Base-by-base conservation (phyloP, 1,139 yeast genomes). In the Candida glucosophila region DNA sequence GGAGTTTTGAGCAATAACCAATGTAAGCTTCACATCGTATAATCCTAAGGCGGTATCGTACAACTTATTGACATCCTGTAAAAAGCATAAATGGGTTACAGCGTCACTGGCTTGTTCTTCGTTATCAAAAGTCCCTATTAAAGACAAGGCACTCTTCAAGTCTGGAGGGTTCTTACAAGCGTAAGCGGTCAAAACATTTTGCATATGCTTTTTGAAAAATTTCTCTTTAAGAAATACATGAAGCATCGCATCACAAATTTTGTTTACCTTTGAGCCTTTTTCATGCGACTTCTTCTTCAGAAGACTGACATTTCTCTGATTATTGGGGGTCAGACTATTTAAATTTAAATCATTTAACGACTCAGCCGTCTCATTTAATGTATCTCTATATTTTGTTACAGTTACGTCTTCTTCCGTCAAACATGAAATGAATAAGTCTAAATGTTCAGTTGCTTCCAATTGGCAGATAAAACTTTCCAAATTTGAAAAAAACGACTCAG, bases 81-180 rank as follows among this genome's bases (percentile, higher is more conserved):
- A 60, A 63, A 88, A 90, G 41, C 96, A 85, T 31, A 90, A 58
- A 46, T 90, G 96, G 20, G 82, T 76, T 18, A 88, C 74, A 3
- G 77, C 56, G 27, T 69, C 67, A 37, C 78, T 86, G 18, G 68
- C 71, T 36, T 71, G 70, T 22, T 67, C 70, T 22, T 60, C 50
- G 19, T 49, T 47, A 6, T 54, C 51, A 34, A 70, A 58, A 0
- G 67, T 44, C 3, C 77, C 67, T 31, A 83, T 76, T 28, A 83
- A 55, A 14, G 45, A 48, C 32, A 92, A 65, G 0, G 96, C 97
- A 21, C 75, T 78, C 19, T 64, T 70, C 30, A 86, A 63, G 41
- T 82, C 83, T 8, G 96, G 85, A 3, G 98, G 98, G 24, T 70
- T 73, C 55, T 83, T 85, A 49, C 95, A 83, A 0, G 95, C 95